Evolutionary conservation across 805 yeast genomes (phyloP).

Genomic region (Crinitomyces ghanaensis): DNA sequence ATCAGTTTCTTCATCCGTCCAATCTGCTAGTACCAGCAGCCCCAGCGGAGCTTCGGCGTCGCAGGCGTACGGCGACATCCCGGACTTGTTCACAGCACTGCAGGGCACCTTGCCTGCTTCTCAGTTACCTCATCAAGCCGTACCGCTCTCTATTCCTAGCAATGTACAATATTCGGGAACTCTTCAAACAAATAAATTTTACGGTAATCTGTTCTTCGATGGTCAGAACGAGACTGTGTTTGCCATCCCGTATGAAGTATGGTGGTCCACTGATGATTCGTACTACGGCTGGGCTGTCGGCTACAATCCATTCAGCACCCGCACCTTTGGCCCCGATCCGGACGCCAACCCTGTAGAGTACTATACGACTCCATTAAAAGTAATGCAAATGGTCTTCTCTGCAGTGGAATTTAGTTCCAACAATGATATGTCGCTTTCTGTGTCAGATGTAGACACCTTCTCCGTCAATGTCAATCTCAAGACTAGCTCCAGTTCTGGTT

Average conservation of each 20-base stretch:
- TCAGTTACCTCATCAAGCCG: constrained; percentile 35
- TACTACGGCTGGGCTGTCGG: constrained; percentile 53
- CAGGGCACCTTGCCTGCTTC: too few relatives aligned
- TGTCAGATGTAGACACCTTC: constrained; percentile 38
- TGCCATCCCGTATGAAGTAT: constrained; percentile 57
- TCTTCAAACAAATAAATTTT: constrained; percentile 67
- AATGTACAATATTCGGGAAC: constrained; percentile 35
- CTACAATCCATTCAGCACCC: constrained; percentile 37
- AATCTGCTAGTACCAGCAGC: constrained; percentile 5
- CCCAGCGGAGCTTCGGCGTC: background rate
- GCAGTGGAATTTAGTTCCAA: constrained; percentile 38
- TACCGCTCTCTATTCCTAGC: constrained; percentile 36
- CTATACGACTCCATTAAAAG: constrained; percentile 45
- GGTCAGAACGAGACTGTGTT: constrained; percentile 43
- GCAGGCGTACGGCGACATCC: too few relatives aligned
- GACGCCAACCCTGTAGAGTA: constrained; percentile 32
- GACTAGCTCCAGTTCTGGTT: constrained; percentile 23
- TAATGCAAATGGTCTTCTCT: constrained; percentile 45
- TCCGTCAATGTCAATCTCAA: constrained; percentile 35
- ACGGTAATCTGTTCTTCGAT: constrained; percentile 49
- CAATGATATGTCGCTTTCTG: constrained; percentile 30
- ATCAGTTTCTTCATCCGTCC: constrained; percentile 8
- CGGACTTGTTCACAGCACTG: too few relatives aligned
- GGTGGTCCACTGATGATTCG: constrained; percentile 35
- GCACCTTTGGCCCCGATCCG: constrained; percentile 37